A percentile compares a stretch with the other conserved stretches of the same genome.
phyloP scores from a whole-genome alignment of 2,329 filamentous ascomycete genomes.

The Fusarium udum region DNA sequence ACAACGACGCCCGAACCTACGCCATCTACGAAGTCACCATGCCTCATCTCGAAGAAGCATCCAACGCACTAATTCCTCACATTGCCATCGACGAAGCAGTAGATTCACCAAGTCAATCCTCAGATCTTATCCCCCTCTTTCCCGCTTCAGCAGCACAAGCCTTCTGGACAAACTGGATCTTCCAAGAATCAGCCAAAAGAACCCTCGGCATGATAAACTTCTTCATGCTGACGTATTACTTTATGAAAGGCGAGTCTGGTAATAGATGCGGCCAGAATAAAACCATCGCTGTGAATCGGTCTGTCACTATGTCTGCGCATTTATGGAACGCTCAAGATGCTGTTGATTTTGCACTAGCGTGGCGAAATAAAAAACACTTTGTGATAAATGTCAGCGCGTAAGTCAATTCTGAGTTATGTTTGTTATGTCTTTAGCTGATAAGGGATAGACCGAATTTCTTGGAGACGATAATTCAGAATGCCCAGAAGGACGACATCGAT shows the following conservation, averaged over 20 bases:
- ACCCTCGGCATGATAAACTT: not conserved
- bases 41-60: constrained; percentile 11
- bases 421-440: not conserved
- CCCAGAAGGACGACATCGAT: not conserved
- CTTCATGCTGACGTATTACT: not conserved
- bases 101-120: not conserved
- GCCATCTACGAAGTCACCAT: not conserved
- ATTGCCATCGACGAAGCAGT: not conserved
- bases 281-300: not conserved
- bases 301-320: constrained; percentile 3
- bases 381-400: not conserved
- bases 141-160: not conserved
- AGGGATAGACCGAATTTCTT: not conserved
- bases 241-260: not conserved
- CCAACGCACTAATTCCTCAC: not conserved
- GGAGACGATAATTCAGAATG: not conserved
- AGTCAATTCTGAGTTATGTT: fast-evolving
- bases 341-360: not conserved
- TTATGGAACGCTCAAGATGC: constrained; percentile 2
- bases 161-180: not conserved
- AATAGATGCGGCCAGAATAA: not conserved
- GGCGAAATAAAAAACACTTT: not conserved
- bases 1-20: not conserved
- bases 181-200: not conserved
- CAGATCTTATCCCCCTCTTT: not conserved